These are phyloP conservation scores for Fusarium newnesense DNA, from an alignment of 2,329 filamentous ascomycete genomes.

Conservation along the genomic window DNA sequence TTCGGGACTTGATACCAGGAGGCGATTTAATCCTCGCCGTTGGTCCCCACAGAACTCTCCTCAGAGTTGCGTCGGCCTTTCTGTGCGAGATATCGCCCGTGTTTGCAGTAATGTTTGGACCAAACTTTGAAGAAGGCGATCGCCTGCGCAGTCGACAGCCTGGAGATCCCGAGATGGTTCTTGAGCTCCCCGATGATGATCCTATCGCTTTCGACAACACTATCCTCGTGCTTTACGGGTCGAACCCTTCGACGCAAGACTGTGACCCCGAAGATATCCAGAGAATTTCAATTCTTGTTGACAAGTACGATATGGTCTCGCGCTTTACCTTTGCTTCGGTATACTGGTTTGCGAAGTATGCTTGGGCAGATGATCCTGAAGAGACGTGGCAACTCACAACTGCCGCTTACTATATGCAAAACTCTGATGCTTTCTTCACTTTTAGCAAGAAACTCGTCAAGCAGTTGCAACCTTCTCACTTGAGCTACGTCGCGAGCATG, in stretches of 20 bases:
- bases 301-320: slow-evolving; percentile 23
- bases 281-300: slow-evolving; percentile 9
- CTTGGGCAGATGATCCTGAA: slow-evolving; percentile 16
- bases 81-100: slow-evolving; percentile 32
- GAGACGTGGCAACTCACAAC: slow-evolving; percentile 23
- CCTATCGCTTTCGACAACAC: slow-evolving; percentile 3
- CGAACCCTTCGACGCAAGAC: slow-evolving; percentile 4
- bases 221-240: slow-evolving; percentile 13
- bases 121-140: slow-evolving; percentile 17
- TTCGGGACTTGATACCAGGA: slow-evolving; percentile 2
- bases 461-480: slow-evolving; percentile 7
- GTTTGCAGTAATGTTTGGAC: slow-evolving; percentile 22
- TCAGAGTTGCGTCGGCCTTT: slow-evolving; percentile 30
- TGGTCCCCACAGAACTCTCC: slow-evolving; percentile 6
- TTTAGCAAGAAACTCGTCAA: slow-evolving; percentile 23
- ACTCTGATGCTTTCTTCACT: slow-evolving; percentile 12
- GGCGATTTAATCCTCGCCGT: slow-evolving; percentile 34
- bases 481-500: neutral
- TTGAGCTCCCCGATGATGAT: slow-evolving; percentile 18
- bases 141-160: neutral
- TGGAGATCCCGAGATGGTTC: slow-evolving; percentile 2
- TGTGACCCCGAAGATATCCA: slow-evolving; percentile 13
- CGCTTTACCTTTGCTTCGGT: slow-evolving; percentile 19
- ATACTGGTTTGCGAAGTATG: slow-evolving; percentile 21
- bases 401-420: slow-evolving; percentile 11